These are phyloP conservation scores for Ampelocalamus luodianensis DNA, from an alignment of 176 grass and related monocot species.

Conservation along the genomic window DNA sequence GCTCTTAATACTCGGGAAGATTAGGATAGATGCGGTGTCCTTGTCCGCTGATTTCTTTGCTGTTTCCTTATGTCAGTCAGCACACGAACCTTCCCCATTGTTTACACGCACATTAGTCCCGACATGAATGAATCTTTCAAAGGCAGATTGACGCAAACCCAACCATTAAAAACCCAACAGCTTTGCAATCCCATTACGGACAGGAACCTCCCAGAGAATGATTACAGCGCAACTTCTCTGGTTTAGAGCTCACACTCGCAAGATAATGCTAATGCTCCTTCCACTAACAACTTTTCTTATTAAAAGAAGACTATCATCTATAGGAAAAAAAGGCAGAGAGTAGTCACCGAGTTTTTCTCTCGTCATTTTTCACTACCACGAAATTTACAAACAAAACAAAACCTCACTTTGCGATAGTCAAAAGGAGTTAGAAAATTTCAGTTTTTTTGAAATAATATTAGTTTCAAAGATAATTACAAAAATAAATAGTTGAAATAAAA, in stretches of 20 bases:
- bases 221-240: conserved; percentile 13
- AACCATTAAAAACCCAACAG: not conserved
- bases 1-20: too few relatives aligned
- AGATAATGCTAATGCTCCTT: not conserved
- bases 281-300: conserved; percentile 16
- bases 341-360: not conserved
- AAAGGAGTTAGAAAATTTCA: not conserved
- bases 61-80: too few relatives aligned
- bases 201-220: not conserved
- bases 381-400: not conserved
- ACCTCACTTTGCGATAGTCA: not conserved
- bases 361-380: not conserved
- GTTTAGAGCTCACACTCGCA: not conserved
- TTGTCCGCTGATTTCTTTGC: too few relatives aligned
- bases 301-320: not conserved
- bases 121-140: not conserved
- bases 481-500: too few relatives aligned
- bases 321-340: not conserved
- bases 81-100: not conserved
- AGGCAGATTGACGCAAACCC: not conserved
- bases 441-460: too few relatives aligned
- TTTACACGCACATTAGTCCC: not conserved
- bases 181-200: not conserved
- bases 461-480: too few relatives aligned
- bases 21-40: too few relatives aligned